These are phyloP conservation scores for Fusarium liriodendri DNA, from an alignment of 2,329 filamentous ascomycete genomes.

Conservation along the genomic window DNA sequence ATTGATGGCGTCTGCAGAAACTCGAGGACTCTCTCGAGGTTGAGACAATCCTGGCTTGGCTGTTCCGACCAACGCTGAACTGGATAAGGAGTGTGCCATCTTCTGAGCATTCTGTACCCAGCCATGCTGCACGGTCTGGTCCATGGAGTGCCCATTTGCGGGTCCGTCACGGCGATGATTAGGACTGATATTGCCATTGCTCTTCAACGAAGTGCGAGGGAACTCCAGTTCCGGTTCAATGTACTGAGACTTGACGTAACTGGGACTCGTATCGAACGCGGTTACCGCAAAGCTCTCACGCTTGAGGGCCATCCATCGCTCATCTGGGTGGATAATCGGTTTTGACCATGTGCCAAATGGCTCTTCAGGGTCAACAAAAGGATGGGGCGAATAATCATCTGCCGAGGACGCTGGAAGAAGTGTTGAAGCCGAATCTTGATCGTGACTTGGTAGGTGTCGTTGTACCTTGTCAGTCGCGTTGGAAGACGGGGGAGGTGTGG, in stretches of 20 bases:
- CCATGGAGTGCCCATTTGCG: neutral
- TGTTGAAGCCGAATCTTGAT: neutral
- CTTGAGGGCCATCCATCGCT: conserved; percentile 30
- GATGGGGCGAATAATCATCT: neutral
- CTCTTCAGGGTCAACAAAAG: conserved; percentile 18
- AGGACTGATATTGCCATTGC: neutral
- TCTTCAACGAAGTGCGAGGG: neutral
- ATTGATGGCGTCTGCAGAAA: neutral
- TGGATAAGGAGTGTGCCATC: conserved; percentile 38
- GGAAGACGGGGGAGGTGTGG: neutral
- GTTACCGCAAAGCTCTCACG: conserved; percentile 8
- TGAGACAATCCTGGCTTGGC: conserved; percentile 1
- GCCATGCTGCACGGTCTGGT: conserved; percentile 9
- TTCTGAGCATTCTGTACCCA: conserved; percentile 40
- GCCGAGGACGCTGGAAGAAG: neutral
- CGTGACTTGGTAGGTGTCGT: neutral
- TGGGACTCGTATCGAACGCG: conserved; percentile 23
- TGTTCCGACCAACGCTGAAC: conserved; percentile 16
- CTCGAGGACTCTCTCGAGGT: neutral
- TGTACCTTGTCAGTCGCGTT: neutral
- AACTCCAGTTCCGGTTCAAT: neutral
- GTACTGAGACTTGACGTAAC: conserved; percentile 32
- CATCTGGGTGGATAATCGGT: conserved; percentile 15
- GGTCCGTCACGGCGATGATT: neutral
- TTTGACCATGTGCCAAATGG: conserved; percentile 18